Base-by-base conservation (phyloP, 2,329 filamentous ascomycete genomes). In the Xylaria sp. region DNA sequence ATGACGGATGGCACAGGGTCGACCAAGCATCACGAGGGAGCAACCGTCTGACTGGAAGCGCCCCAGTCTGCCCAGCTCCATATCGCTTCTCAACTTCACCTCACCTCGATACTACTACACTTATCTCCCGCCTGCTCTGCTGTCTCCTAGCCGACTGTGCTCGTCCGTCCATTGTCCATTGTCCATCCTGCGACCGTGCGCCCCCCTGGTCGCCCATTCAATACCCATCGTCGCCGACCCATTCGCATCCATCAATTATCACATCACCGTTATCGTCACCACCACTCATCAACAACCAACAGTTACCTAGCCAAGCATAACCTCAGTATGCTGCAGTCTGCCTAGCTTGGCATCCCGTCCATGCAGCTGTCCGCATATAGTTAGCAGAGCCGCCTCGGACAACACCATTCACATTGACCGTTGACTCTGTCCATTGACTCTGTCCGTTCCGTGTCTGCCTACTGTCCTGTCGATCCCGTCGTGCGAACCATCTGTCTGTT, bases 1-100 rank as follows among this genome's bases (percentile, higher is more conserved):
- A 76, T 76, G 75, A 76, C 74, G 75, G 75, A 76, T 75, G 72
- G 69, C 74, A 76, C 71, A 74, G 72, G 74, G 70, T 75, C 52
- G 60, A 60, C 65, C 50, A 59, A 59, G 69, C 70, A 76, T 76
- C 75, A 76, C 75, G 75, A 76, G 75, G 74, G 74, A 72, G 43
- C 68, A 69, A 71, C 65, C 74, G 68, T 76, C 75, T 76, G 74
- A 76, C 70, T 73, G 67, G 64, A 58, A 64, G 57, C 50, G 66
- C 62, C 64, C 65, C 66, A n/a, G 55, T 59, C 28, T 10, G 23
- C 53, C 36, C 64, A 57, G 50, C 59, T 50, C 39, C 50, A 41
- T 57, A 39, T 41, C n/a, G 50, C 58, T 62, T 61, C 45, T 61
- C 45, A 53, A 66, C 59, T 13, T 53, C 52, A 53, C 59, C 59